Evolutionary conservation across 2,329 filamentous ascomycete genomes (phyloP), one percentile per base, ranked within the genome.

Genomic region (Fusarium napiforme): DNA sequence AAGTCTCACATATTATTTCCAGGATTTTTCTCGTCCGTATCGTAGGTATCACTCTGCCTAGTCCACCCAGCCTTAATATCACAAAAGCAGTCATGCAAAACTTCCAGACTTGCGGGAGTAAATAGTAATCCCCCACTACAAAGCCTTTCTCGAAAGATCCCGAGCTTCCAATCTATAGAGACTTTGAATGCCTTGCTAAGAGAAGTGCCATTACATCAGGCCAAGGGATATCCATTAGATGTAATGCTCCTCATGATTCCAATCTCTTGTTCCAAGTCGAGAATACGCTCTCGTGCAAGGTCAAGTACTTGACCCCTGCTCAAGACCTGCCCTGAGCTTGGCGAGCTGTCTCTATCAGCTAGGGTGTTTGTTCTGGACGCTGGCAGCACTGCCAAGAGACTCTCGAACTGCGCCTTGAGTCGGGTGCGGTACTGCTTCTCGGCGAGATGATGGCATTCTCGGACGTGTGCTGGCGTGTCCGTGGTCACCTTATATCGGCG

Each of bases 221-320:
- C 9, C 2, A 19, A 12, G 23, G 12, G 9, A 28, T 28, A 8
- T 2, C 6, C 19, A 30, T 47, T 4, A 15, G 19, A 21, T 14
- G 3, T 8, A 3, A 16, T 8, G 4, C 9, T 30, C 9, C 9
- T 28, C 9, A 21, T 7, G 7, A 8, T 8, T 16, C 26, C 1
- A 32, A 50, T 18, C 3, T 23, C 46, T 23, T 34, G 15, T 18
- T 50, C 46, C 15, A 50, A 14, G 15, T 50, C 15, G 7, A 34
- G 15, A 1, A 34, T 34, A 23, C 46, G 46, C 21, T 34, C 46
- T 23, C 46, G 28, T 1, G 46, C 46, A 6, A 50, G 30, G 11
- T 34, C 46, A 4, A 50, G 46, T 4, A 50, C 15, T 18, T 50
- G 46, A 7, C 46, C 46, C 46, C 30, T 50, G 16, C 46, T 50